Evolutionary conservation across 371 early-diverging fungal genomes (phyloP).

Genomic region (Rhizopus sp.): DNA sequence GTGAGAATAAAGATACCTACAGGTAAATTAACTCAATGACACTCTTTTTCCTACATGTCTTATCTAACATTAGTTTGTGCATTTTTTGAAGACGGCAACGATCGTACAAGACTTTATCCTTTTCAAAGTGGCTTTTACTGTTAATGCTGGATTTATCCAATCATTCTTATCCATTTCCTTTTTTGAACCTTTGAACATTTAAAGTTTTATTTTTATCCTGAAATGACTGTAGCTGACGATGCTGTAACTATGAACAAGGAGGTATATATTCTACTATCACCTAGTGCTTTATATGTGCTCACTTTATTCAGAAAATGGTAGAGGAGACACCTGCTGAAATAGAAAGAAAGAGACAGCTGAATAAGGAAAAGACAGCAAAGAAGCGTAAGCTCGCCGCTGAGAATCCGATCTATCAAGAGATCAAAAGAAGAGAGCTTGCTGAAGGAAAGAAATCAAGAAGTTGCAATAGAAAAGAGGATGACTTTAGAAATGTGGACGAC

Average conservation of each 20-base stretch:
- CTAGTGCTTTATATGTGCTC: neutral
- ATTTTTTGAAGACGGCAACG: too few species aligned
- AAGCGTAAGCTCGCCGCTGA: slow-evolving; percentile 12
- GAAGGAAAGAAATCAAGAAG: slow-evolving; percentile 14
- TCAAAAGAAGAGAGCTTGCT: slow-evolving; percentile 12
- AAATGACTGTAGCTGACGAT: too few species aligned
- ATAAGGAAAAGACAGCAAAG: slow-evolving; percentile 13
- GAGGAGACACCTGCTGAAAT: neutral
- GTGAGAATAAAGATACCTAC: too few species aligned
- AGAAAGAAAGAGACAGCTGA: slow-evolving; percentile 10
- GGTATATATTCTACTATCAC: too few species aligned
- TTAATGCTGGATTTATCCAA: slow-evolving; percentile 2
- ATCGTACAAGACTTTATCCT: neutral
- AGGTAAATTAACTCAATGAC: too few species aligned
- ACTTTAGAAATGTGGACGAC: slow-evolving; percentile 29
- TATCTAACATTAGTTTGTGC: too few species aligned
- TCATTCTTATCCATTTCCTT: slow-evolving; percentile 3
- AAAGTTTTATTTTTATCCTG: too few species aligned
- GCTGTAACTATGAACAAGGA: too few species aligned
- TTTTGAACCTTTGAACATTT: neutral
- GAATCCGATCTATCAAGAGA: slow-evolving; percentile 15
- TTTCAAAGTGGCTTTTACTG: neutral
- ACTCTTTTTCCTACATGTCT: too few species aligned
- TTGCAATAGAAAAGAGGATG: slow-evolving; percentile 21
- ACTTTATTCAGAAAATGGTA: neutral